Conservation (phyloP, 2,329 filamentous ascomycete genomes). For the Talaromyces pinophilus region DNA sequence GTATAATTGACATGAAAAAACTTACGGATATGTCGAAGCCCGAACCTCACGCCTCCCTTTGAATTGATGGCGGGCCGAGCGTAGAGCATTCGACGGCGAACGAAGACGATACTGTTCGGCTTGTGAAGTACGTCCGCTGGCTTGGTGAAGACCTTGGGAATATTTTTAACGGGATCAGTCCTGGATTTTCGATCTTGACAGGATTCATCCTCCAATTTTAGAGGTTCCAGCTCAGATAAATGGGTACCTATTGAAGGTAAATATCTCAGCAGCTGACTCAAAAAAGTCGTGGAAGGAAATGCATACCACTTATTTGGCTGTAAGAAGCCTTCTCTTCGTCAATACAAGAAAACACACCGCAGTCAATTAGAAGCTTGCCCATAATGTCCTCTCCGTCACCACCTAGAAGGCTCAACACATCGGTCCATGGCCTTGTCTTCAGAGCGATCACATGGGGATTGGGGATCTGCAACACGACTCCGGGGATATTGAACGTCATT, state of each 20-base stretch:
- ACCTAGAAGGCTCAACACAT: slow-evolving; percentile 72
- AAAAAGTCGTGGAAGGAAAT: background rate
- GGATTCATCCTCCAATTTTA: slow-evolving; percentile 19
- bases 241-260: slow-evolving; percentile 31
- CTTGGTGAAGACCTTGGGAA: background rate
- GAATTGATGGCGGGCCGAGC: slow-evolving; percentile 71
- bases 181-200: background rate
- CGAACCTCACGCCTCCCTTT: slow-evolving; percentile 67
- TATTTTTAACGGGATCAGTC: background rate
- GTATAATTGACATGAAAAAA: slow-evolving; percentile 24
- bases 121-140: slow-evolving; percentile 25
- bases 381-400: slow-evolving; percentile 74
- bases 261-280: background rate
- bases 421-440: slow-evolving; percentile 72
- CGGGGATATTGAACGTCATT: slow-evolving; percentile 59
- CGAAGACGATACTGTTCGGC: slow-evolving; percentile 67
- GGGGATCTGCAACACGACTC: slow-evolving; percentile 62
- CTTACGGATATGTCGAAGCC: slow-evolving; percentile 79
- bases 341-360: slow-evolving; percentile 71
- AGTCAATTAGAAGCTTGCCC: slow-evolving; percentile 73
- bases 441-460: slow-evolving; percentile 72
- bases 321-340: slow-evolving; percentile 64
- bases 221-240: slow-evolving; percentile 34
- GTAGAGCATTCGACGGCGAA: slow-evolving; percentile 84
- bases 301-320: slow-evolving; percentile 74